Base-by-base conservation (phyloP, 371 early-diverging fungal genomes). In the Actinomucor elegans region DNA sequence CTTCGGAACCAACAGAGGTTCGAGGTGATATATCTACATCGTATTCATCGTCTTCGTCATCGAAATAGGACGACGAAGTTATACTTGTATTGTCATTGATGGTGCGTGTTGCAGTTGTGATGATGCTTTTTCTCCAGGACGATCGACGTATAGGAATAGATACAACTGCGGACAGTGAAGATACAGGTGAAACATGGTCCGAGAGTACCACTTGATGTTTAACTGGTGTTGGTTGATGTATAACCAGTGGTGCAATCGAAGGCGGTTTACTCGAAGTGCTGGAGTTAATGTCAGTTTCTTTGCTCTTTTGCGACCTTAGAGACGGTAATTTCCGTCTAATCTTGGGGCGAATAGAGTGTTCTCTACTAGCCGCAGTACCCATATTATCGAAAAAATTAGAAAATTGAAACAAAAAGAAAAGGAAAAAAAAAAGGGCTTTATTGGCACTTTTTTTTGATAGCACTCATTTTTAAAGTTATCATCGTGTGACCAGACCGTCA, bases 191-290 rank as follows among this genome's bases (percentile, higher is more conserved):
- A 27, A 50, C 55, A 50, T 64, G 64, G 23, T 64, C 60, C 10
- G 59, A 59, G 21, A 64, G 48, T 27, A 59, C 59, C 4, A 55
- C 60, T 55, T 59, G 64, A 24, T 60, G 64, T 45, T 53, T 51
- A 20, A 59, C 51, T 12, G 45, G 36, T 15, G 54, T 35, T 9
- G 24, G 49, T 5, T 46, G 41, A 21, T 45, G 12, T 8, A 29
- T 15, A 5, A 8, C 20, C 9, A 3, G 26, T 26, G 20, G 7
- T 11, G 27, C 3, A n/a, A 7, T 27, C 5, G 31, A 31, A 31
- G 31, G 5, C 5, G 31, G 31, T 4, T 41, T 41, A 8, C 29
- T 2, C 18, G 20, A 28, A 31, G 11, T 42, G 35, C 4, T 35
- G 24, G 28, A 26, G 11, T 43, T 24, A 15, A 31, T 14, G 1